phyloP scores from a whole-genome alignment of 164 flowering plant genomes.

The Echeveria elegans region DNA sequence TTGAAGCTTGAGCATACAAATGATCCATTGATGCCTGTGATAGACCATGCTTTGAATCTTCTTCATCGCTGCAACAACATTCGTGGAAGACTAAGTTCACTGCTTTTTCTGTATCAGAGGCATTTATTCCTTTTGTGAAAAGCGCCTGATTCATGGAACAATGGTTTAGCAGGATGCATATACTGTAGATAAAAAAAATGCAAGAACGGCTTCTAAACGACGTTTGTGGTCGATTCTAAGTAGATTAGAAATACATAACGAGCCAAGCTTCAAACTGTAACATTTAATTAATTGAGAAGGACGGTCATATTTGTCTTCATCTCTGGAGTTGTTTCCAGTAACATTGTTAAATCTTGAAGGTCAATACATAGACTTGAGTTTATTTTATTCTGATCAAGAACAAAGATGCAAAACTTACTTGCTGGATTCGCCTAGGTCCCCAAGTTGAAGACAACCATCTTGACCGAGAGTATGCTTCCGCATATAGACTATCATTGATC shows the following conservation, averaged over 20 bases:
- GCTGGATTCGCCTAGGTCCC: conserved; percentile 87
- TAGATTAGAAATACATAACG: background rate
- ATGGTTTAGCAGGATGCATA: background rate
- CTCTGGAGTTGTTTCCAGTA: background rate
- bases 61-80: background rate
- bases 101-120: conserved; percentile 50
- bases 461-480: conserved; percentile 78
- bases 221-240: background rate
- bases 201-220: conserved; percentile 3
- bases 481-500: conserved; percentile 70
- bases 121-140: conserved; percentile 48
- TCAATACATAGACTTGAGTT: background rate
- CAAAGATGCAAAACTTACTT: conserved; percentile 30
- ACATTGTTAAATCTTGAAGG: background rate
- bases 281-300: background rate
- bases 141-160: conserved; percentile 42
- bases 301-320: background rate
- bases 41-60: background rate
- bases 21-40: conserved; percentile 16
- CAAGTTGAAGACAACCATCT: conserved; percentile 71
- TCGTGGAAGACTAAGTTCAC: background rate
- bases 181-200: background rate
- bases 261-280: background rate
- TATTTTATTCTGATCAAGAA: background rate
- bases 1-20: conserved; percentile 55